Conservation (phyloP, 768 basidiomycete species). For the Pleurotus giganteus region DNA sequence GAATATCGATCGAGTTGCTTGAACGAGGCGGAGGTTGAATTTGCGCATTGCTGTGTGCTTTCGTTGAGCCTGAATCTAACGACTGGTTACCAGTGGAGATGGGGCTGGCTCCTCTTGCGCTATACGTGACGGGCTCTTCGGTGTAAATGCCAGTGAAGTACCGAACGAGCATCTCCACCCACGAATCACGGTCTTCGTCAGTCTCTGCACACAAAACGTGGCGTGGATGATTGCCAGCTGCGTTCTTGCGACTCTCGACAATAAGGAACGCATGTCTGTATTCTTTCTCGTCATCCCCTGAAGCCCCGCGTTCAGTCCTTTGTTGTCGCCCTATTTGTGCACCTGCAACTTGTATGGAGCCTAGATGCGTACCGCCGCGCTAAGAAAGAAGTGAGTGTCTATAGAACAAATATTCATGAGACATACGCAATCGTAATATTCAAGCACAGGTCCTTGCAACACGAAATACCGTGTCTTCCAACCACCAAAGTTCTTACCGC, state of each 20-base stretch:
- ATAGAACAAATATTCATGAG: conserved; percentile 6
- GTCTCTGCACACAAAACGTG: conserved; percentile 98
- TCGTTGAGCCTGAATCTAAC: conserved; percentile 22
- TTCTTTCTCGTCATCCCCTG: conserved; percentile 82
- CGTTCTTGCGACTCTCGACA: conserved; percentile 80
- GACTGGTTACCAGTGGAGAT: conserved; percentile 22
- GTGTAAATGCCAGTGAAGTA: conserved; percentile 83
- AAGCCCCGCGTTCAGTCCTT: conserved; percentile 45
- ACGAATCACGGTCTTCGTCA: conserved; percentile 87
- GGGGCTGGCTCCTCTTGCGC: conserved; percentile 24
- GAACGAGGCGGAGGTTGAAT: conserved; percentile 40
- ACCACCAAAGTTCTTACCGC: conserved; percentile 96
- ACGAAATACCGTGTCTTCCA: conserved; percentile 98
- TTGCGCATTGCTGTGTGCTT: conserved; percentile 27
- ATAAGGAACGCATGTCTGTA: conserved; percentile 98
- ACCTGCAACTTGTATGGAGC: conserved; percentile 85
- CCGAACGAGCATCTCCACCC: conserved; percentile 92
- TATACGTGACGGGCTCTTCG: conserved; percentile 55
- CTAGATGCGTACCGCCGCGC: conserved; percentile 91
- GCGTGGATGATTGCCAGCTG: conserved; percentile 66
- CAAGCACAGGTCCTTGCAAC: conserved; percentile 82
- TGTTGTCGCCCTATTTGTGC: conserved; percentile 98
- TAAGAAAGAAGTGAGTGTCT: conserved; percentile 24
- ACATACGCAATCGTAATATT: conserved; percentile 95
- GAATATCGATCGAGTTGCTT: conserved; percentile 48